Evolutionary conservation across 148 eudicot genomes (phyloP).

Genomic region (Vaccinium myrtillus): DNA sequence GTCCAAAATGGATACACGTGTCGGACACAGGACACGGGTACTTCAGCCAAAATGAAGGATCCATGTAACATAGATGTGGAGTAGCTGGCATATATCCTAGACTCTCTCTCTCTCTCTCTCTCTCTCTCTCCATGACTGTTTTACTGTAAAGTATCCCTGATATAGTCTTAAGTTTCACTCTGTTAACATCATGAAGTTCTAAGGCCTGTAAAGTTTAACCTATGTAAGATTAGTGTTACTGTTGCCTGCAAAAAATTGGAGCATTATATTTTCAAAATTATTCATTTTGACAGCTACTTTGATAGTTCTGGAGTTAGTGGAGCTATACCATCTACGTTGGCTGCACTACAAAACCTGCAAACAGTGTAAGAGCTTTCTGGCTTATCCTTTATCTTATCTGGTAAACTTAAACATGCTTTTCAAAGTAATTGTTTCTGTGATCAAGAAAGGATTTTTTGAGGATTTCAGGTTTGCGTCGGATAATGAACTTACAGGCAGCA

Average conservation of each 20-base stretch:
- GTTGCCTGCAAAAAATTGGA: neutral
- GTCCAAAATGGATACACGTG: too few relatives aligned
- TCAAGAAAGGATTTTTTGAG: slow-evolving; percentile 4
- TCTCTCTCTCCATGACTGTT: neutral
- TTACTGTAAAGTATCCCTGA: neutral
- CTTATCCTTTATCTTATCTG: neutral
- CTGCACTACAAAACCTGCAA: slow-evolving; percentile 41
- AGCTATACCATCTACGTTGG: slow-evolving; percentile 21
- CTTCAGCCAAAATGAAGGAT: too few relatives aligned
- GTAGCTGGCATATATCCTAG: neutral
- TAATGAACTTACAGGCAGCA: slow-evolving; percentile 52
- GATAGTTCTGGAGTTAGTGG: slow-evolving; percentile 82
- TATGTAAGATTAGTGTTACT: neutral
- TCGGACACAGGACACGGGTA: too few relatives aligned
- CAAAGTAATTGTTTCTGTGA: neutral
- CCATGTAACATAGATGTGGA: too few relatives aligned
- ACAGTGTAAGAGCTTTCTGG: slow-evolving; percentile 47
- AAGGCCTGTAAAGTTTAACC: neutral
- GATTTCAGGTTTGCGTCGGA: slow-evolving; percentile 79
- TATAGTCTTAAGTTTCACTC: neutral
- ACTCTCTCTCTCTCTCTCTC: neutral
- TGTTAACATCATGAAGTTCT: neutral
- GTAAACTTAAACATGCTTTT: neutral
- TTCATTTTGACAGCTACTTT: slow-evolving; percentile 46
- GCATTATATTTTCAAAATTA: neutral